phyloP scores from a whole-genome alignment of 176 grass and related monocot genomes.

The Carex cristatella region DNA sequence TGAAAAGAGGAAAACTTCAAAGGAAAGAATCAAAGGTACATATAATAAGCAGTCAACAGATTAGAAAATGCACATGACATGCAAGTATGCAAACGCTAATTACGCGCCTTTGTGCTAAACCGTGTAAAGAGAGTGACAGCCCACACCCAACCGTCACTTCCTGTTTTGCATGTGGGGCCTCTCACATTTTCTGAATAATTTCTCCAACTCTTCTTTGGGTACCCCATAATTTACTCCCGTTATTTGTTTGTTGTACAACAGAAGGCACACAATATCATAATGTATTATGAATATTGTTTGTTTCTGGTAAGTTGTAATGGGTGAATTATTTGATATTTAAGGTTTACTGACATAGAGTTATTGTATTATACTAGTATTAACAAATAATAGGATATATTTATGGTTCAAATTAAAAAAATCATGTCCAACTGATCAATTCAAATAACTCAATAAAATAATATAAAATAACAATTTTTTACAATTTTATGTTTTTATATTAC shows the following conservation, averaged over 20 bases:
- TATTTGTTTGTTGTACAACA: neutral
- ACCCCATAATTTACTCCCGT: neutral
- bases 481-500: too few relatives aligned
- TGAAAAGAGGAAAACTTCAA: neutral
- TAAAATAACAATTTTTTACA: too few relatives aligned
- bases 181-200: neutral
- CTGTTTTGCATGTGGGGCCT: neutral
- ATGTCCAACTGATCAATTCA: too few relatives aligned
- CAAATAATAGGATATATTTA: too few relatives aligned
- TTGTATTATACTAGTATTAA: too few relatives aligned
- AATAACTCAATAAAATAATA: too few relatives aligned
- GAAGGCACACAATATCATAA: neutral
- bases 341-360: neutral
- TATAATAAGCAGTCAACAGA: neutral
- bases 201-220: neutral
- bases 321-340: neutral
- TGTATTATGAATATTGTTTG: neutral
- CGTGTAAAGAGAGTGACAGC: neutral
- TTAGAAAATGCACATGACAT: constrained; percentile 12
- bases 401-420: too few relatives aligned
- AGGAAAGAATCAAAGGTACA: neutral
- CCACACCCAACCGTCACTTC: neutral
- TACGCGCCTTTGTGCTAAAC: neutral
- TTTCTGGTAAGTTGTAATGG: neutral
- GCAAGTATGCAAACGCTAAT: neutral